These are phyloP conservation scores for Cyclospora cayetanensis DNA, from an alignment of 169 alveolate species.

Conservation along the genomic window DNA sequence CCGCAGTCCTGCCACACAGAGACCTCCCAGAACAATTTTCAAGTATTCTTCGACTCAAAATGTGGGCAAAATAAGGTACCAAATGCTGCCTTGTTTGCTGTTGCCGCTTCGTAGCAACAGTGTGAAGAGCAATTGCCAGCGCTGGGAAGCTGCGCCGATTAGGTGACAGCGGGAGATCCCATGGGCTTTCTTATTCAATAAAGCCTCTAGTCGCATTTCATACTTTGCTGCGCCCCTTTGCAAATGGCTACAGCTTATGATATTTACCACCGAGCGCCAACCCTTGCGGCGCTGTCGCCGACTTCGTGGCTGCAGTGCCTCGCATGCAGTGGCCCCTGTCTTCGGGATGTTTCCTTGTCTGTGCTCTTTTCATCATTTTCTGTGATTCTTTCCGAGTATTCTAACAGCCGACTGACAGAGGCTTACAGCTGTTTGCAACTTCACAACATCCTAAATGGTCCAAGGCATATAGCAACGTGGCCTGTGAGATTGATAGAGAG, in stretches of 20 bases:
- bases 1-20: not conserved
- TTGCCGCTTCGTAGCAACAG: not conserved
- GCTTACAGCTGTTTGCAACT: no score
- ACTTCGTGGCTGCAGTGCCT: not conserved
- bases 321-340: not conserved
- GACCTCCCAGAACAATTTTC: not conserved
- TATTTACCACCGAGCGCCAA: not conserved
- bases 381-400: no score
- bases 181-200: conserved; percentile 10
- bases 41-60: conserved; percentile 12
- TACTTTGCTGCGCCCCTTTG: not conserved
- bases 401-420: no score
- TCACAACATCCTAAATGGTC: no score
- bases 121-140: not conserved
- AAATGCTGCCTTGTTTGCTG: not conserved
- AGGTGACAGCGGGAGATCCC: conserved; percentile 52
- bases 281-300: conserved; percentile 56
- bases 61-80: not conserved
- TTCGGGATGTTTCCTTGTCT: not conserved
- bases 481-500: no score
- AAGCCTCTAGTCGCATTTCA: not conserved
- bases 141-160: conserved; percentile 43
- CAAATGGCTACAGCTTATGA: not conserved
- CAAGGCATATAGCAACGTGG: no score
- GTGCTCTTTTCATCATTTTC: not conserved